Percentiles rank a stretch among this genome's conserved stretches.
These are phyloP conservation scores for Annulohypoxylon truncatum DNA, from an alignment of 2,329 filamentous ascomycete genomes.

Conservation along the genomic window DNA sequence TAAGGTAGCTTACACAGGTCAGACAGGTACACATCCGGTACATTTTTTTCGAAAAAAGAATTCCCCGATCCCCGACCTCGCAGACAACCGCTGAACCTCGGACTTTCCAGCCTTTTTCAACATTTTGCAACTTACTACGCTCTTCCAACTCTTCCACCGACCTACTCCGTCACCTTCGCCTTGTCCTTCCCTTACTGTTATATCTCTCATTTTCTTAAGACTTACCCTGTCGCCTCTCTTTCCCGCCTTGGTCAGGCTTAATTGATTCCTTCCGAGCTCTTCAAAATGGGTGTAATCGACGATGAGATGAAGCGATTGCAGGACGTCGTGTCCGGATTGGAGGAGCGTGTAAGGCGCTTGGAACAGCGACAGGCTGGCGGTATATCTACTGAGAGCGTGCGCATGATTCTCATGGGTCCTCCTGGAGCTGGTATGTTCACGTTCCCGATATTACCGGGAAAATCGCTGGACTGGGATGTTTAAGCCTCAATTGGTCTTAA, in stretches of 20 bases:
- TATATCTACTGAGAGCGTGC: constrained; percentile 74
- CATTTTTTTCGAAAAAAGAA: constrained; percentile 35
- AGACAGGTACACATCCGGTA: not conserved
- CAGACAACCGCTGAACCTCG: constrained; percentile 19
- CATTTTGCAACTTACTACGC: constrained; percentile 36
- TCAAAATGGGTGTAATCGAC: constrained; percentile 86
- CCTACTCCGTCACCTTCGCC: constrained; percentile 39
- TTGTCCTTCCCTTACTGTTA: constrained; percentile 23
- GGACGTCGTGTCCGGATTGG: constrained; percentile 83
- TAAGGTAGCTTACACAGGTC: not conserved
- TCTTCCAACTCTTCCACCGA: constrained; percentile 10
- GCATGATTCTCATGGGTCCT: constrained; percentile 98
- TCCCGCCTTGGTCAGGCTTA: constrained; percentile 45
- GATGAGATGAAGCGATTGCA: constrained; percentile 88
- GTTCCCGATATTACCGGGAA: constrained; percentile 51
- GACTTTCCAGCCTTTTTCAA: constrained; percentile 27
- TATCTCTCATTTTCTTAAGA: constrained; percentile 41
- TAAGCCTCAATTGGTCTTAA: constrained; percentile 13
- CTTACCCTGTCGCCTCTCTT: constrained; percentile 19
- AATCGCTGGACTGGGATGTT: not conserved
- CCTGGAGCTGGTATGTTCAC: constrained; percentile 89
- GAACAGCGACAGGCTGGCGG: constrained; percentile 76
- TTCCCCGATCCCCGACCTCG: constrained; percentile 45
- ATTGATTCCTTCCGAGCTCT: constrained; percentile 38
- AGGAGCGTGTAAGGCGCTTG: constrained; percentile 86